These are phyloP conservation scores for Pythium rhizo-oryzae DNA, from an alignment of 352 stramenopile genomes.

Conservation along the genomic window DNA sequence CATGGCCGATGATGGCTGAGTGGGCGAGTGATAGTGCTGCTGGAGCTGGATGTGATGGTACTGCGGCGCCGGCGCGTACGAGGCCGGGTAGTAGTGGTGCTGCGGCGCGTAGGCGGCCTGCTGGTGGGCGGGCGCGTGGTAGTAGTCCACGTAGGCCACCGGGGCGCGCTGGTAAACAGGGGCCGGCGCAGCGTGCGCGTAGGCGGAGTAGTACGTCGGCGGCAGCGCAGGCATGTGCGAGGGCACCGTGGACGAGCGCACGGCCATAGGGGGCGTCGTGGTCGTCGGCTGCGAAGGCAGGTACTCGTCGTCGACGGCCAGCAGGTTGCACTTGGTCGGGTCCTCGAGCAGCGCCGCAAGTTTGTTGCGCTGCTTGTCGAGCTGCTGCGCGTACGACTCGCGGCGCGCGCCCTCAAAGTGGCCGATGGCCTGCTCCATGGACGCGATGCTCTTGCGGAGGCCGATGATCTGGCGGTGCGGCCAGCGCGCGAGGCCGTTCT, in stretches of 20 bases:
- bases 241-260: not conserved
- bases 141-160: slow-evolving; percentile 8
- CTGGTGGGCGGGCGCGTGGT: slow-evolving; percentile 13
- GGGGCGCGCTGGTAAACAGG: slow-evolving; percentile 16
- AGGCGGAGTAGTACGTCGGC: slow-evolving; percentile 4
- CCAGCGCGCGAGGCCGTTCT: slow-evolving; percentile 80
- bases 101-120: slow-evolving; percentile 4
- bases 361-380: slow-evolving; percentile 79
- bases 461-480: slow-evolving; percentile 86
- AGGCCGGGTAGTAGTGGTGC: slow-evolving; percentile 1
- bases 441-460: slow-evolving; percentile 86
- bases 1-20: not conserved
- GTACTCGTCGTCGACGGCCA: slow-evolving; percentile 40
- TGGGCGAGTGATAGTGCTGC: not conserved
- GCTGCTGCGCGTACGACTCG: slow-evolving; percentile 71
- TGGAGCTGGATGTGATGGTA: not conserved
- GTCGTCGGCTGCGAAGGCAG: slow-evolving; percentile 1
- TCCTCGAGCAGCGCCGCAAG: slow-evolving; percentile 65
- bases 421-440: slow-evolving; percentile 82
- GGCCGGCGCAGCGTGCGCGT: not conserved
- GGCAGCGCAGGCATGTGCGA: not conserved
- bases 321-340: slow-evolving; percentile 54
- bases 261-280: not conserved
- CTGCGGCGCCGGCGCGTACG: slow-evolving; percentile 6
- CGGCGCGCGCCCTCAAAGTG: slow-evolving; percentile 74